phyloP scores from a whole-genome alignment of 2,329 filamentous ascomycete genomes.

The Neoscytalidium dimidiatum region DNA sequence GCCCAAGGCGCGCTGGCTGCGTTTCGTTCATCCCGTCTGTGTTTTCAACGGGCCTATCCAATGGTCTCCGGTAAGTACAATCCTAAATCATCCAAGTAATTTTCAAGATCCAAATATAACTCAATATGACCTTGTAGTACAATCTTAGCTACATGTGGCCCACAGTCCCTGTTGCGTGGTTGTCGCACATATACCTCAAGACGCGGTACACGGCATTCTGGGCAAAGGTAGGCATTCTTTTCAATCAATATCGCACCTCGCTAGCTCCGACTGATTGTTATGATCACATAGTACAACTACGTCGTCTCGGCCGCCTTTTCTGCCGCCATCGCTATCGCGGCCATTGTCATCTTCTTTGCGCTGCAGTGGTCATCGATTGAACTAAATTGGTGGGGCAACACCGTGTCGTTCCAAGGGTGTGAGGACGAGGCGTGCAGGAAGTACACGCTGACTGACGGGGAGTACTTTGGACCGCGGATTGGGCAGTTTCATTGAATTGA shows the following conservation, averaged over 20 bases:
- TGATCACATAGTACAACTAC: slow-evolving; percentile 63
- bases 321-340: slow-evolving; percentile 65
- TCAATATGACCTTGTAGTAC: slow-evolving; percentile 31
- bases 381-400: slow-evolving; percentile 65
- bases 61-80: slow-evolving; percentile 17
- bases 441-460: slow-evolving; percentile 33
- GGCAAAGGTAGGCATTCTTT: slow-evolving; percentile 48
- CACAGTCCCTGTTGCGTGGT: slow-evolving; percentile 44
- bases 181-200: slow-evolving; percentile 60
- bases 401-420: slow-evolving; percentile 46
- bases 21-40: slow-evolving; percentile 29
- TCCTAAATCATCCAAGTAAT: slow-evolving; percentile 10
- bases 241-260: slow-evolving; percentile 56
- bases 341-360: slow-evolving; percentile 70
- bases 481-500: slow-evolving; percentile 34
- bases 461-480: slow-evolving; percentile 36
- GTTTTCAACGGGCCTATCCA: slow-evolving; percentile 18
- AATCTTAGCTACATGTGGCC: slow-evolving; percentile 54
- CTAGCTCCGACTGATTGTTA: slow-evolving; percentile 56
- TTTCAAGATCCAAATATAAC: slow-evolving; percentile 17
- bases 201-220: slow-evolving; percentile 50
- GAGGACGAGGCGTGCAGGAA: slow-evolving; percentile 46
- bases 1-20: slow-evolving; percentile 53
- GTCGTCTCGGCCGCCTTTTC: slow-evolving; percentile 72
- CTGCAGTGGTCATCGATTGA: slow-evolving; percentile 59